Percentiles rank a stretch among this genome's conserved stretches.
Conservation (phyloP, 495 filamentous ascomycete species). For the Aspergillus asperescens region DNA sequence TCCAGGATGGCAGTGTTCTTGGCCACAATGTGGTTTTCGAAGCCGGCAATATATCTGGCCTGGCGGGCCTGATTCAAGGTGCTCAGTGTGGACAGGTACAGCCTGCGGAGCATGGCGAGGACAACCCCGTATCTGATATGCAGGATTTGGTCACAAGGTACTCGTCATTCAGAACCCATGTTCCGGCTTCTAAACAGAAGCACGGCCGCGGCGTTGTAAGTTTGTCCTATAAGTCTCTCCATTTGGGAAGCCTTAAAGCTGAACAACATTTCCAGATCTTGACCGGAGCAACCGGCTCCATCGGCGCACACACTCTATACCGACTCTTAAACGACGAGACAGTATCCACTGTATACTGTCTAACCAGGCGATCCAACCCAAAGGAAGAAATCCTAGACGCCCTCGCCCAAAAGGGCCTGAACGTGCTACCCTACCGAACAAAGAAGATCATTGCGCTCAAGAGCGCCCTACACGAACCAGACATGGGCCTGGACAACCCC, state of each 20-base stretch:
- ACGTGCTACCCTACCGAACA: constrained; percentile 17
- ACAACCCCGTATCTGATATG: constrained; percentile 37
- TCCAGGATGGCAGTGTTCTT: constrained; percentile 27
- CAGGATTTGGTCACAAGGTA: constrained; percentile 46
- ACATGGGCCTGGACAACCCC: constrained; percentile 39
- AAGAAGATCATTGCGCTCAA: constrained; percentile 39
- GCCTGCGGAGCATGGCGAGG: constrained; percentile 2
- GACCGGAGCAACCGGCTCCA: constrained; percentile 55
- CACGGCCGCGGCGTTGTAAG: constrained; percentile 38
- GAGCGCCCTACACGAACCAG: constrained; percentile 32
- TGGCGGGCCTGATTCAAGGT: constrained; percentile 43
- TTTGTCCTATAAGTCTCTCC: too few relatives aligned
- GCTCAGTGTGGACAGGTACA: constrained; percentile 35
- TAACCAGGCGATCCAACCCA: constrained; percentile 40
- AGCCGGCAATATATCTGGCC: constrained; percentile 37
- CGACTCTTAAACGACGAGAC: constrained; percentile 41
- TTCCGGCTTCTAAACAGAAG: constrained; percentile 22
- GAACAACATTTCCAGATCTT: constrained; percentile 46
- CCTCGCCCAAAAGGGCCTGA: constrained; percentile 32
- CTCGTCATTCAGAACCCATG: constrained; percentile 38
- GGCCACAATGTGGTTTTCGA: constrained; percentile 50
- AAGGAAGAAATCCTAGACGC: constrained; percentile 26
- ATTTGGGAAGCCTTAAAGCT: too few relatives aligned
- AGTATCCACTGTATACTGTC: constrained; percentile 47
- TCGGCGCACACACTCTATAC: constrained; percentile 51